phyloP scores from a whole-genome alignment of 2,329 filamentous ascomycete species.

The Cadophora luteo-olivacea region DNA sequence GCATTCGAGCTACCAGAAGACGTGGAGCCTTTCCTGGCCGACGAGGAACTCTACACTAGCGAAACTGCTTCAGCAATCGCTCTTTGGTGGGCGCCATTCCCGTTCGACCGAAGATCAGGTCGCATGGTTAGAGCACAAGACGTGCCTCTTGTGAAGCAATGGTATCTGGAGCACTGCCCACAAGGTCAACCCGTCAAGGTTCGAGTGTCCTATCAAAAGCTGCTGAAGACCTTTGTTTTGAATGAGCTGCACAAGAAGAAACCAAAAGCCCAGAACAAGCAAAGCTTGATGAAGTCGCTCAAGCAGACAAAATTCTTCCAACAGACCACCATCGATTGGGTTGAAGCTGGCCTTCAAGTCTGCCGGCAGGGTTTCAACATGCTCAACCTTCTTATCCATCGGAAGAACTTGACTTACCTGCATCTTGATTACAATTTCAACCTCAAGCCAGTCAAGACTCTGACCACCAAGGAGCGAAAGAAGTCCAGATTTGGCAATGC shows the following conservation, averaged over 20 bases:
- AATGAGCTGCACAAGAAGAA: conserved; percentile 97
- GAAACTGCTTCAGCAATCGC: conserved; percentile 92
- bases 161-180: conserved; percentile 96
- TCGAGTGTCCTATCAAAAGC: conserved; percentile 96
- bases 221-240: conserved; percentile 93
- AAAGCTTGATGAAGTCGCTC: conserved; percentile 85
- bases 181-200: conserved; percentile 94
- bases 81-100: conserved; percentile 97
- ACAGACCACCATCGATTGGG: conserved; percentile 99
- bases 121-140: conserved; percentile 97
- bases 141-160: conserved; percentile 95
- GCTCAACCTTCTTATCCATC: conserved; percentile 95
- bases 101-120: conserved; percentile 92
- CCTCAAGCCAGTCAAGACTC: conserved; percentile 95
- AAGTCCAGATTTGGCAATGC: conserved; percentile 99
- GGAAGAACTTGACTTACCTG: conserved; percentile 97
- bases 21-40: conserved; percentile 85
- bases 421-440: conserved; percentile 99
- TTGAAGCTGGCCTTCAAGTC: conserved; percentile 97
- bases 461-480: conserved; percentile 98
- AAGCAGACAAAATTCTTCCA: conserved; percentile 99
- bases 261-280: conserved; percentile 94
- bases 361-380: conserved; percentile 99
- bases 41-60: conserved; percentile 86
- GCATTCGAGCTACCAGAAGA: conserved; percentile 83